Evolutionary conservation across 495 filamentous ascomycete species (phyloP).

Genomic region (Aspergillus bridgeri): DNA sequence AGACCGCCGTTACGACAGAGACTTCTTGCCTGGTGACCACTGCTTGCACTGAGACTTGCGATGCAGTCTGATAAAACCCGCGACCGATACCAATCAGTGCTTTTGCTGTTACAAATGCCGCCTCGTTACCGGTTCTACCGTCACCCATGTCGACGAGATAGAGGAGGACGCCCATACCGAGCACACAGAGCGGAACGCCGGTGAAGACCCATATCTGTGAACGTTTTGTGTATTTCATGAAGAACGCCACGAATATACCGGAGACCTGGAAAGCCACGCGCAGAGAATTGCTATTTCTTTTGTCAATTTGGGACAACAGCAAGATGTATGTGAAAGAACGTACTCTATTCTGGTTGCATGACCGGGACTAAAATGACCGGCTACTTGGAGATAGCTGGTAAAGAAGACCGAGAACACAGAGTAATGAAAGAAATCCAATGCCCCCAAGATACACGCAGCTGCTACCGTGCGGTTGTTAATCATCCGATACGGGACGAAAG

Average conservation of each 20-base stretch:
- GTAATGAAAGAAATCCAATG: conserved; percentile 26
- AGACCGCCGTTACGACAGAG: conserved; percentile 23
- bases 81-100: conserved; percentile 23
- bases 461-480: conserved; percentile 62
- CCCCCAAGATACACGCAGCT: conserved; percentile 27
- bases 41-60: conserved; percentile 25
- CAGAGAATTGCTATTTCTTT: conserved; percentile 19
- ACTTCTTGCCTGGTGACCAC: conserved; percentile 20
- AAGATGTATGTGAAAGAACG: neutral
- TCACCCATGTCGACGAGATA: conserved; percentile 24
- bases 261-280: conserved; percentile 26
- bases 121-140: conserved; percentile 20
- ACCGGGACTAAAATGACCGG: conserved; percentile 18
- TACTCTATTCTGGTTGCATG: conserved; percentile 25
- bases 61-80: conserved; percentile 26
- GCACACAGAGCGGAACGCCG: conserved; percentile 23
- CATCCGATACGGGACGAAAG: conserved; percentile 68
- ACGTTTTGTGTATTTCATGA: conserved; percentile 25
- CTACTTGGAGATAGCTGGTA: conserved; percentile 25
- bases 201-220: conserved; percentile 25
- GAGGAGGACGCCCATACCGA: conserved; percentile 24
- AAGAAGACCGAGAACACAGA: conserved; percentile 27
- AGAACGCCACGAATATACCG: conserved; percentile 22
- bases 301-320: neutral
- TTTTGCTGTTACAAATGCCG: conserved; percentile 22